These are phyloP conservation scores for Colletotrichum echinochloae DNA, from an alignment of 2,329 filamentous ascomycete species.

Conservation along the genomic window DNA sequence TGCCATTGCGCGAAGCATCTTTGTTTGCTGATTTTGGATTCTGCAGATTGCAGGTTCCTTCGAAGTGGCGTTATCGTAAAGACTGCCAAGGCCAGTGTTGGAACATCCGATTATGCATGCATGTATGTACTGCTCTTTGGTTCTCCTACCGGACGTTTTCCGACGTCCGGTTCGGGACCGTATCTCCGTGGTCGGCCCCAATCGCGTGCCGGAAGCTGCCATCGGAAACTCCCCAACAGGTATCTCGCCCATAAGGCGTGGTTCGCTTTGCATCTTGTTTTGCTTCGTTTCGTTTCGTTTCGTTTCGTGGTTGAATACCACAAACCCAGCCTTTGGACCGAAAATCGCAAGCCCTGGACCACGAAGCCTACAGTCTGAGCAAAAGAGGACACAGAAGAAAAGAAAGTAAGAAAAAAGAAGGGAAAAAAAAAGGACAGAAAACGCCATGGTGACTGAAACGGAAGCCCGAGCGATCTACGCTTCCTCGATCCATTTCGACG, in stretches of 20 bases:
- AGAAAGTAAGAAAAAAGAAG: no score
- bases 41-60: no score
- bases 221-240: not conserved
- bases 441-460: slow-evolving; percentile 45
- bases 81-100: not conserved
- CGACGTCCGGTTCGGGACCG: not conserved
- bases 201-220: not conserved
- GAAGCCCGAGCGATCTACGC: slow-evolving; percentile 52
- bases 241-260: not conserved
- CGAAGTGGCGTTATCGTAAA: not conserved
- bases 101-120: no score
- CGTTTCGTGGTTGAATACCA: not conserved
- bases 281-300: not conserved
- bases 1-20: not conserved
- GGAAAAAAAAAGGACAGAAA: not conserved
- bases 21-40: not conserved
- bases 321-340: not conserved
- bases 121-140: no score
- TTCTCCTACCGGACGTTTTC: not conserved
- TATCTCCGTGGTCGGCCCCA: not conserved
- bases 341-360: not conserved
- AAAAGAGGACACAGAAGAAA: no score
- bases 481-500: slow-evolving; percentile 54
- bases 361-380: not conserved
- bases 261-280: not conserved